Conservation (phyloP, 331 rosid genomes). For the Rhamnella rubrinervis region DNA sequence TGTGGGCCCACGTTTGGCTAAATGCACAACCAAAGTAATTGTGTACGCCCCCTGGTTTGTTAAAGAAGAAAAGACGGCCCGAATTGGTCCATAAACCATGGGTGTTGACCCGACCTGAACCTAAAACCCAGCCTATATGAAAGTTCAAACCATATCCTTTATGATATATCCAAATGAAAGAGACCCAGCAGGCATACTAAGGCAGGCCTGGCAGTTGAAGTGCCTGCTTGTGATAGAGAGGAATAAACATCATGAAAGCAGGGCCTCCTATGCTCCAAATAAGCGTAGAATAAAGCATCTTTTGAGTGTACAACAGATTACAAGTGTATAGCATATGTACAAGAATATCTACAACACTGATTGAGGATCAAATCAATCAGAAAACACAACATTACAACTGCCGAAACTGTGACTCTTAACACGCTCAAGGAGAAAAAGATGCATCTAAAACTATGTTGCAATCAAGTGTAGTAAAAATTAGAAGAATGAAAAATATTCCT, state of each 20-base stretch:
- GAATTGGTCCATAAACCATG: no score
- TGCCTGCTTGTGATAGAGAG: no score
- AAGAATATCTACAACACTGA: slow-evolving; percentile 28
- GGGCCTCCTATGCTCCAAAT: not conserved
- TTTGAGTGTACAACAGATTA: slow-evolving; percentile 12
- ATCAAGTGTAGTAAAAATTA: slow-evolving; percentile 28
- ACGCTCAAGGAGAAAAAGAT: not conserved
- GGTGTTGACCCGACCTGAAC: no score
- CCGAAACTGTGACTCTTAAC: not conserved
- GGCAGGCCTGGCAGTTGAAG: no score
- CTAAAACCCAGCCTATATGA: no score
- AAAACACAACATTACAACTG: not conserved
- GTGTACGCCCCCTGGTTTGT: no score
- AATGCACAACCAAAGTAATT: no score
- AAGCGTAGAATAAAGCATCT: not conserved
- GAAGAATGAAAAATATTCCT: slow-evolving; percentile 33
- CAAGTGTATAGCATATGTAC: slow-evolving; percentile 30
- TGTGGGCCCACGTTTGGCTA: no score
- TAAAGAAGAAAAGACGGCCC: no score
- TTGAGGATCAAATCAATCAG: slow-evolving; percentile 14
- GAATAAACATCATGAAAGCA: not conserved
- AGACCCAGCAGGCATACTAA: no score
- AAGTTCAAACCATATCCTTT: no score
- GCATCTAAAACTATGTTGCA: not conserved
- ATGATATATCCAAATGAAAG: no score